Evolutionary conservation across 2,329 filamentous ascomycete species (phyloP), one percentile per base, ranked within the genome.

Genomic region (Colletotrichum horii): DNA sequence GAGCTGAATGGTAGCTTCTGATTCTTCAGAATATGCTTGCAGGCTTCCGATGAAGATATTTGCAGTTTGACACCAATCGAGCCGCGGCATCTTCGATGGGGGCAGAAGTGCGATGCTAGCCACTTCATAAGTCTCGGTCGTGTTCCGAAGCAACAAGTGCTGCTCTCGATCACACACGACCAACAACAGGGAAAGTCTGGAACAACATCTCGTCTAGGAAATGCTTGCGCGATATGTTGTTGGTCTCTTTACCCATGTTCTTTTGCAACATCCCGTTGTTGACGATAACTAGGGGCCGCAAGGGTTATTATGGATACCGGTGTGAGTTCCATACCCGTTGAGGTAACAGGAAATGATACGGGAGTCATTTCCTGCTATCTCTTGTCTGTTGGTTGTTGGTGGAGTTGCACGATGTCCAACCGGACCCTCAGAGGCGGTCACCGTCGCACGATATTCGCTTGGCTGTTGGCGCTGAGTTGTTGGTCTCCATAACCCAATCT

Each of bases 21-120:
- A 56, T 9, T 16, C 34, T 36, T 16, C 34, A 16, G 15, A 36
- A 36, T 15, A 36, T 15, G 34, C 15, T 15, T 7, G 14, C 86
- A 83, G 64, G 81, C 24, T 12, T 43, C 32, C 43, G 36, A 14
- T 7, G 48, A 52, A 52, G 48, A 24, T 34, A 11, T 56, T 52
- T 22, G 48, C 48, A 24, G 48, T 52, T 52, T 36, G 34, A 8
- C 34, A 14, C 16, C 34, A 8, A 15, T 16, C 34, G 34, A 36
- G 34, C 34, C 34, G 14, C 34, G 6, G 14, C 34, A 36, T 36
- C 34, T 15, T 14, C 34, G 6, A 36, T 15, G 6, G 34, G 34
- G 34, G 14, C 34, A 16, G 34, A 14, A 36, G 34, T 16, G 34
- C 15, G 34, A 36, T 36, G 34, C 34, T 36, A 14, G 34, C 34